phyloP scores from a whole-genome alignment of 2,329 filamentous ascomycete species.

The Lachnellula subtilissima region DNA sequence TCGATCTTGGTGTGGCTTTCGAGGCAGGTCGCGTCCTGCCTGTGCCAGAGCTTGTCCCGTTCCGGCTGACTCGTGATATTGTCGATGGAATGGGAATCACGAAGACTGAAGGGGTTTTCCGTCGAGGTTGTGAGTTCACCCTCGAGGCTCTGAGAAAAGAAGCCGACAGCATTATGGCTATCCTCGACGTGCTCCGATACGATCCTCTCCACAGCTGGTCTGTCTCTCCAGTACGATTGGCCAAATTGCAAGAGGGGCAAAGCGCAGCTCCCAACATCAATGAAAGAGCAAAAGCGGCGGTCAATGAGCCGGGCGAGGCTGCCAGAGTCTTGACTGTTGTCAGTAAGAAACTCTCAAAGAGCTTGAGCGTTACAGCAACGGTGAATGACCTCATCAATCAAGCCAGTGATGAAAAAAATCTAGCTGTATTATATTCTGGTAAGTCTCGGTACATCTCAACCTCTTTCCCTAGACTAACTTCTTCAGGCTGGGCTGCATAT shows the following conservation, averaged over 20 bases:
- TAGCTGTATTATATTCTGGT: slow-evolving; percentile 80
- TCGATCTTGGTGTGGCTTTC: slow-evolving; percentile 94
- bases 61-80: slow-evolving; percentile 88
- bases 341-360: slow-evolving; percentile 92
- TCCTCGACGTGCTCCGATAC: slow-evolving; percentile 95
- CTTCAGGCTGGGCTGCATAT: slow-evolving; percentile 47
- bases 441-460: slow-evolving; percentile 6
- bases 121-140: slow-evolving; percentile 97
- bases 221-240: slow-evolving; percentile 64
- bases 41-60: slow-evolving; percentile 92
- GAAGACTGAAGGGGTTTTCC: slow-evolving; percentile 91
- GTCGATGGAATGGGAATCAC: slow-evolving; percentile 97
- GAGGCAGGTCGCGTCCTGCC: slow-evolving; percentile 94
- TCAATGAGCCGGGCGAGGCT: slow-evolving; percentile 69
- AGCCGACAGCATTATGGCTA: slow-evolving; percentile 96
- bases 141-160: slow-evolving; percentile 93
- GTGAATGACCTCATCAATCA: slow-evolving; percentile 97
- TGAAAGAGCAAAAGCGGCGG: slow-evolving; percentile 36
- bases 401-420: slow-evolving; percentile 85
- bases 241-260: slow-evolving; percentile 60
- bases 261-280: slow-evolving; percentile 35
- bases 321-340: slow-evolving; percentile 90
- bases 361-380: slow-evolving; percentile 86
- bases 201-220: slow-evolving; percentile 97
- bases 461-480: slow-evolving; percentile 4